Evolutionary conservation across 768 basidiomycete genomes (phyloP).

Genomic region (Cubamyces sp.): DNA sequence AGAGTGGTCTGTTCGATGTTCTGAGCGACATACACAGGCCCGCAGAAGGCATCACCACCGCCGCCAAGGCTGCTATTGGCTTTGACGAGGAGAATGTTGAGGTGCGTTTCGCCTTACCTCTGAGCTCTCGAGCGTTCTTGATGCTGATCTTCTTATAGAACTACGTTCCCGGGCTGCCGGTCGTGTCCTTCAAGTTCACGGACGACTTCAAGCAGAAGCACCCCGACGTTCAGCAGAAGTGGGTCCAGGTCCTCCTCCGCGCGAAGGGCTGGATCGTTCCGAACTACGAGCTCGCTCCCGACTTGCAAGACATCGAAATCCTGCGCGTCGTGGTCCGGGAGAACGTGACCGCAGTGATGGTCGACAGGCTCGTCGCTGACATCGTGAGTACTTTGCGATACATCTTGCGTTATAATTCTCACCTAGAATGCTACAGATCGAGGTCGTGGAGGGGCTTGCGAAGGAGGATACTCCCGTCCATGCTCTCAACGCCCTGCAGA

Average conservation of each 20-base stretch:
- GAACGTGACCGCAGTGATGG: conserved; percentile 53
- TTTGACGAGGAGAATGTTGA: conserved; percentile 59
- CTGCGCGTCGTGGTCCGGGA: conserved; percentile 67
- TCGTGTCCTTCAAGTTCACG: conserved; percentile 59
- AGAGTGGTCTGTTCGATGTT: conserved; percentile 53
- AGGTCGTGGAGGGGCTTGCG: conserved; percentile 63
- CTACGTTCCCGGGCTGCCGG: conserved; percentile 56
- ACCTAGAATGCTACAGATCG: conserved; percentile 47
- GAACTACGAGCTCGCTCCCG: conserved; percentile 62
- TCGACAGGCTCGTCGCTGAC: conserved; percentile 61
- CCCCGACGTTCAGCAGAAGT: conserved; percentile 60
- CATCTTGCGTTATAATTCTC: background rate
- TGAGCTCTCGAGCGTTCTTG: background rate
- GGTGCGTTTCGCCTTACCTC: conserved; percentile 39
- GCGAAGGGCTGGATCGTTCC: conserved; percentile 62
- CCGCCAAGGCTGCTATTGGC: conserved; percentile 39
- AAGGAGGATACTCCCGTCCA: conserved; percentile 52
- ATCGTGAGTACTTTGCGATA: conserved; percentile 49
- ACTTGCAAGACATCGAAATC: conserved; percentile 54
- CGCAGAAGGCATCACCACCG: conserved; percentile 31
- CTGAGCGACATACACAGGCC: conserved; percentile 59
- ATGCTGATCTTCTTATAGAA: conserved; percentile 29
- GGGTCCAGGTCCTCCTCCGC: conserved; percentile 56
- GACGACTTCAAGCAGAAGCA: conserved; percentile 55
- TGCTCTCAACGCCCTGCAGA: conserved; percentile 50